Base-by-base conservation (phyloP, 1,284 basidiomycete species). In the Inonotus obliquus region DNA sequence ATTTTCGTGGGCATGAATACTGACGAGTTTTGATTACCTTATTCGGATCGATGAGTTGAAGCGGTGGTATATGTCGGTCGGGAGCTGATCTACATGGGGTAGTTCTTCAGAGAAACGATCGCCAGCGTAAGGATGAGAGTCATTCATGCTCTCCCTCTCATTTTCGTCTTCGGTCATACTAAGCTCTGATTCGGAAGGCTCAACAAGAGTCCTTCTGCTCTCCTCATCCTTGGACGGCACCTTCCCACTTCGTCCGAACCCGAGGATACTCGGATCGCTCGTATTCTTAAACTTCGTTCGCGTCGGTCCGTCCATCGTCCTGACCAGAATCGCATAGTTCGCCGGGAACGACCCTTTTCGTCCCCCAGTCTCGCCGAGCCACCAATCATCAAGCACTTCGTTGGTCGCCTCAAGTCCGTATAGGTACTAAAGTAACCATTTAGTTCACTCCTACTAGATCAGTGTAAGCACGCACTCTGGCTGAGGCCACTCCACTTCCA, bases 321-420 rank as follows among this genome's bases (percentile, higher is more conserved):
- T 41, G 58, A 79, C 68, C 27, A 79, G 74, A 67, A 90, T 86
- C 2, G 85, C 86, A 71, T 92, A 89, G 1, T 83, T 79, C 2
- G 81, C 80, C 0, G 92, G 92, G 79, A 94, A 94, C 45, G 94
- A 69, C 9, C 92, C 92, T 48, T 80, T 84, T 66, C 77, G 78
- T 14, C 89, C 89, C 55, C 77, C 74, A 29, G 85, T 70, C 71
- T 91, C 85, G 14, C 92, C 92, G 75, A 92, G 83, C 86, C 89
- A 92, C 92, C 92, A 95, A 60, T 84, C 91, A 61, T 89, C 87
- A 38, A 91, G 76, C 0, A 92, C 87, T 71, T 93, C 89, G 41
- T 84, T 84, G 56, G 41, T 53, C 25, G 44, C 44, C 56, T 32
- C 17, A 54, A 32, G 27, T 49, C 27, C n/a, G 56, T 48, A 29